These are phyloP conservation scores for Volvox reticuliferus DNA, from an alignment of 139 green algal species.

Conservation along the genomic window DNA sequence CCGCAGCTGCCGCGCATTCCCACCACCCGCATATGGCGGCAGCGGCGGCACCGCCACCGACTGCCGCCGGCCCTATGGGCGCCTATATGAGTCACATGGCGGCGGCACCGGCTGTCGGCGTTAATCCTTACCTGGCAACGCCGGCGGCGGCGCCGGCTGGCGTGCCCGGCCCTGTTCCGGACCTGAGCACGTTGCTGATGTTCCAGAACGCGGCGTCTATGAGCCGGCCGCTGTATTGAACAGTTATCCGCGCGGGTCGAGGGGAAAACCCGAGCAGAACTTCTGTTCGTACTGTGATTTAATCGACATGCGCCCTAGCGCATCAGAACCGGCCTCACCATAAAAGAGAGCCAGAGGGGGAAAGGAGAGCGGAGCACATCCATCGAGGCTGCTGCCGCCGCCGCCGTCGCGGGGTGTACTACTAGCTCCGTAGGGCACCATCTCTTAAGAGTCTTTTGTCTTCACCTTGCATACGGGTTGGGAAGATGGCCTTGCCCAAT, in stretches of 20 bases:
- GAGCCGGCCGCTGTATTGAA: slow-evolving; percentile 10
- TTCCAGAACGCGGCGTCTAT: slow-evolving; percentile 21
- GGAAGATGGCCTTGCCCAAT: too few species aligned
- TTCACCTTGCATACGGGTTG: background rate
- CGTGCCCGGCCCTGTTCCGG: background rate
- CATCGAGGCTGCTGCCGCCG: slow-evolving; percentile 13
- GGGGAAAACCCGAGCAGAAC: too few species aligned
- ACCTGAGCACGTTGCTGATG: slow-evolving; percentile 34
- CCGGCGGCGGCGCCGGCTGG: background rate
- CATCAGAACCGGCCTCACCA: background rate
- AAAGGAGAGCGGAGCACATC: background rate
- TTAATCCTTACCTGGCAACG: background rate
- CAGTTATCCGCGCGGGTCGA: too few species aligned
- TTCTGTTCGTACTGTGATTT: too few species aligned
- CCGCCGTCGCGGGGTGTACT: slow-evolving; percentile 21
- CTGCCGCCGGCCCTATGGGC: background rate
- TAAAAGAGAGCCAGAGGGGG: background rate
- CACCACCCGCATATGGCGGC: background rate
- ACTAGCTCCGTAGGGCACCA: slow-evolving; percentile 2
- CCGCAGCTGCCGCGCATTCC: background rate
- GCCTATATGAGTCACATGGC: slow-evolving; percentile 8
- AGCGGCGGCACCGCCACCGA: background rate
- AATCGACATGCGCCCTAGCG: too few species aligned
- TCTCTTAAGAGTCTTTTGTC: background rate
- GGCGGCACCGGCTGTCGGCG: background rate